A percentile compares a stretch with the other conserved stretches of the same genome.
phyloP scores from a whole-genome alignment of 2,329 filamentous ascomycete species.

The Juglanconis juglandina region DNA sequence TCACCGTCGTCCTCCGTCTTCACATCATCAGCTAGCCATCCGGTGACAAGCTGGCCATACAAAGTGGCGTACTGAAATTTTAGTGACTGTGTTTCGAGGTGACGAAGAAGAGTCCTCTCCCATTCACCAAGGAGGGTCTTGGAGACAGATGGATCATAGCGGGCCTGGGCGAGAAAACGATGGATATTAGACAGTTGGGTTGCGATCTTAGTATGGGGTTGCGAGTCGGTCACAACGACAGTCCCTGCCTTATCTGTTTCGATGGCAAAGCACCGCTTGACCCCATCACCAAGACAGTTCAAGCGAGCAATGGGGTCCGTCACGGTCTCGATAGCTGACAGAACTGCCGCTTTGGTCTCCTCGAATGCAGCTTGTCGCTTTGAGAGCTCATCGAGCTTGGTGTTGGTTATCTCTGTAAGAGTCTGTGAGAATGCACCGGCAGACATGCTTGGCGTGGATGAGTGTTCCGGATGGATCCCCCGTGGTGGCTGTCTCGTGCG shows the following conservation, averaged over 20 bases:
- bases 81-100: constrained; percentile 38
- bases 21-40: constrained; percentile 37
- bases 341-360: constrained; percentile 28
- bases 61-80: constrained; percentile 43
- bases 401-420: constrained; percentile 40
- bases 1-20: constrained; percentile 17
- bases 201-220: constrained; percentile 27
- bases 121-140: constrained; percentile 29
- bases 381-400: constrained; percentile 41
- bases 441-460: constrained; percentile 11
- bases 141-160: constrained; percentile 40
- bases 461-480: background rate
- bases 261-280: constrained; percentile 35
- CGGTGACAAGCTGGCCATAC: constrained; percentile 44
- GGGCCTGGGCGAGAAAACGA: constrained; percentile 37
- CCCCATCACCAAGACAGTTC: constrained; percentile 29
- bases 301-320: constrained; percentile 29
- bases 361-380: constrained; percentile 38
- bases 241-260: constrained; percentile 52
- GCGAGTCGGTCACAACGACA: constrained; percentile 34
- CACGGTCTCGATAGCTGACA: constrained; percentile 27
- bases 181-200: constrained; percentile 36
- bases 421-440: constrained; percentile 39
- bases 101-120: constrained; percentile 34
- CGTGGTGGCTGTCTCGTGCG: no score